Evolutionary conservation across 495 filamentous ascomycete genomes (phyloP).

Genomic region (Hypoxylon perforatum): DNA sequence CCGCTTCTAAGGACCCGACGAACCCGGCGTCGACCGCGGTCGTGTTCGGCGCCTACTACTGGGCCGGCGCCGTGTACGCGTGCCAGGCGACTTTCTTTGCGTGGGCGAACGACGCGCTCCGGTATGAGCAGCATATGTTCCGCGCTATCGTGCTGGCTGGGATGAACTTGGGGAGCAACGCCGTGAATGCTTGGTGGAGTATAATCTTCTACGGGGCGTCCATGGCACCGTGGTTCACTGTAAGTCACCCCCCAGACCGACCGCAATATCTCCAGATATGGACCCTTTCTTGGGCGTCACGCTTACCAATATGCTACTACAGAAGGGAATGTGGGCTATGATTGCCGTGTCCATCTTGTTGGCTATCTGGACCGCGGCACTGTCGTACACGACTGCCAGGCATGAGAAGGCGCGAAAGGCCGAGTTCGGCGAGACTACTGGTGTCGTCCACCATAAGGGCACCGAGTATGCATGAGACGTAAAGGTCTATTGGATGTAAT

Average conservation of each 20-base stretch:
- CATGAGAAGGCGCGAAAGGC: slow-evolving; percentile 46
- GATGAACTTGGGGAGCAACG: slow-evolving; percentile 68
- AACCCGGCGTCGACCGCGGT: slow-evolving; percentile 41
- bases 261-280: background rate
- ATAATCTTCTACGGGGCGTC: slow-evolving; percentile 71
- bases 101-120: slow-evolving; percentile 69
- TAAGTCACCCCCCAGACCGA: slow-evolving; percentile 34
- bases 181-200: slow-evolving; percentile 70
- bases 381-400: slow-evolving; percentile 53
- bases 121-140: slow-evolving; percentile 55
- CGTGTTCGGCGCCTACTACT: slow-evolving; percentile 65
- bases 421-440: slow-evolving; percentile 24
- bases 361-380: slow-evolving; percentile 59
- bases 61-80: slow-evolving; percentile 65
- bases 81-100: slow-evolving; percentile 70
- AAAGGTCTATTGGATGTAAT: background rate
- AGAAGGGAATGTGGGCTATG: slow-evolving; percentile 70
- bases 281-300: background rate
- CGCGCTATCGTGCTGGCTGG: slow-evolving; percentile 63
- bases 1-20: slow-evolving; percentile 52
- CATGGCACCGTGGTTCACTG: slow-evolving; percentile 68
- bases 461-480: slow-evolving; percentile 26
- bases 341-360: slow-evolving; percentile 64
- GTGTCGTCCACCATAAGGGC: slow-evolving; percentile 17
- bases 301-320: slow-evolving; percentile 21